A percentile compares a stretch with the other conserved stretches of the same genome.
Evolutionary conservation across 2,329 filamentous ascomycete genomes (phyloP).

Genomic region (Pseudogymnoascus pannorum): DNA sequence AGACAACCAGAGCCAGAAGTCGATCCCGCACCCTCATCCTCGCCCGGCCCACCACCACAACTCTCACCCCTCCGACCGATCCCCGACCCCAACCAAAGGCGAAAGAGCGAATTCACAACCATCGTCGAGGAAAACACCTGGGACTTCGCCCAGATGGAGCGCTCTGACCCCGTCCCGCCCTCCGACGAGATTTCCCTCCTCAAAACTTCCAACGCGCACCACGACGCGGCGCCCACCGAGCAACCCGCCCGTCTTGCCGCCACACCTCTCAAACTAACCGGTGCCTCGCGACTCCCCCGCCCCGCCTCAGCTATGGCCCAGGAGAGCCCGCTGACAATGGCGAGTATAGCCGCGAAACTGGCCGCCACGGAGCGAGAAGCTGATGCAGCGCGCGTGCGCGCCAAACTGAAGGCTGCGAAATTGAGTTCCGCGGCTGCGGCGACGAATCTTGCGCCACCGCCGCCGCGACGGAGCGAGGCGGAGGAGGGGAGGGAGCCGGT

Average conservation of each 20-base stretch:
- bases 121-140: constrained; percentile 42
- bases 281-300: constrained; percentile 22
- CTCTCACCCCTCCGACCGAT: constrained; percentile 39
- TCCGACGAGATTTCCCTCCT: constrained; percentile 21
- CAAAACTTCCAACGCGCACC: constrained; percentile 18
- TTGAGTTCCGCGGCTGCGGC: constrained; percentile 21
- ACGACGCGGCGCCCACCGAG: constrained; percentile 12
- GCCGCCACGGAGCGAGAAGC: constrained; percentile 58
- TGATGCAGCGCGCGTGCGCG: constrained; percentile 54
- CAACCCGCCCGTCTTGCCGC: constrained; percentile 8
- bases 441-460: not conserved
- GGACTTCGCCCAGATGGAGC: constrained; percentile 34
- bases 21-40: constrained; percentile 21
- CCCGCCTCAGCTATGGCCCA: constrained; percentile 29
- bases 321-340: constrained; percentile 54
- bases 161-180: constrained; percentile 29
- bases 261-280: not conserved
- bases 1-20: constrained; percentile 16
- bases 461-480: not conserved
- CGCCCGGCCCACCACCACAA: constrained; percentile 23
- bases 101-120: constrained; percentile 36
- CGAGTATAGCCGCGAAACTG: constrained; percentile 54
- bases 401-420: constrained; percentile 52
- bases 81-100: constrained; percentile 22
- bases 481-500: not conserved